Base-by-base conservation (phyloP, 1,284 basidiomycete species). In the Cryptococcus maquisensis region DNA sequence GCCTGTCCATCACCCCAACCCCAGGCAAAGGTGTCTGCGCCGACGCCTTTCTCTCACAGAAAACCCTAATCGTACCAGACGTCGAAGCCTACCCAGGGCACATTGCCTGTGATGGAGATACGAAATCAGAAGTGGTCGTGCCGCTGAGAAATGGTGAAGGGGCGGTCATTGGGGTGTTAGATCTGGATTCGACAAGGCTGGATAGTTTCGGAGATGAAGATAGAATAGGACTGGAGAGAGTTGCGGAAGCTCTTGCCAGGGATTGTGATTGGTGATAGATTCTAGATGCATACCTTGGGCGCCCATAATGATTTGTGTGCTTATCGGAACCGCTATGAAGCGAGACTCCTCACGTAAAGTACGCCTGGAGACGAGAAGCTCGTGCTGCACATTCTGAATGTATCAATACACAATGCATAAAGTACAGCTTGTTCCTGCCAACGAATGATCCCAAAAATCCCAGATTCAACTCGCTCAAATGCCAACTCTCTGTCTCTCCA, bases 81-180 rank as follows among this genome's bases (percentile, higher is more conserved):
- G 89, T 94, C 32, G 81, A 87, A 24, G 76, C 74, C 3, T 92
- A 91, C 68, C 88, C 89, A 1, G 89, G 90, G 0, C 91, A 95
- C 69, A 92, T 93, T 72, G 89, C 89, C 3, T 94, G 91, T 67
- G 90, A 93, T 65, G 87, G 84, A 16, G 83, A 85, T 52, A 92
- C 90, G 3, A 86, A 86, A 65, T 90, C 88, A 64, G 91, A 94
- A 71, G 84, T 94, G 50, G 90, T 93, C 9, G 79, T 86, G 55
- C 90, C 91, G 3, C 78, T 95, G 55, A 39, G 69, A 47, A 20
- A 52, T 6, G 62, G 32, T 55, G 67, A 49, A 39, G 54, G 66
- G 64, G 63, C 77, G 43, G 78, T 79, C 2, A 71, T 92, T 38
- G 90, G 90, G 10, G 89, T 93, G 12, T 76, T 94, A 44, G 90